Base-by-base conservation (phyloP, 129 eudicot genomes). In the Artemisia tridentata region DNA sequence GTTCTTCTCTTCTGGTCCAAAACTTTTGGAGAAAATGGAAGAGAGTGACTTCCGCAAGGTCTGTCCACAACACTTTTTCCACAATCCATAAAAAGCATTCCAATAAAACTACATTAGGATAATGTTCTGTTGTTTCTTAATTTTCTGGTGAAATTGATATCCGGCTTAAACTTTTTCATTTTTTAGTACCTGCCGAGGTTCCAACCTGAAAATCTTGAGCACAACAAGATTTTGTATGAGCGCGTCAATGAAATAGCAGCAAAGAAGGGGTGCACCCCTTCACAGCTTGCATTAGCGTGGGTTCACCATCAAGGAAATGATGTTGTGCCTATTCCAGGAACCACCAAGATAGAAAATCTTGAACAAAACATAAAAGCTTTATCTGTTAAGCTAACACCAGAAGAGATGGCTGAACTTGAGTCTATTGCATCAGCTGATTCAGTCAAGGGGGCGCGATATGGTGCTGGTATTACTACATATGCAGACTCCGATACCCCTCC, bases 271-370 rank as follows among this genome's bases (percentile, higher is more conserved):
- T 84, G 89, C 68, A 79, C 87, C 20, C 74, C 89, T 12, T 69
- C 86, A 20, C 86, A 84, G 58, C 76, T 88, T 25, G 76, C 95
- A 14, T 70, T 88, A 23, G 95, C 88, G 1, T 88, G 95, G 95
- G 86, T 82, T 67, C 88, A 84, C 74, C 87, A 84, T 70, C 88
- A 79, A 18, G 95, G 90, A 57, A 75, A 66, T 7, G 88, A 84
- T 69, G 90, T 84, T 68, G 80, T 77, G 13, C 93, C 88, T 34
- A 83, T 86, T 58, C 91, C 85, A 4, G 88, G 91, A 19, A 86
- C 91, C 69, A 83, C 88, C 52, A 86, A 83, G 78, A 68, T 83
- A 5, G 49, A 82, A 69, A 82, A 85, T 18, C 71, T 79, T 64
- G 81, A 85, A 77, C 73, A 82, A 23, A 86, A 83, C 59, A 71